phyloP scores from a whole-genome alignment of 1,139 yeast genomes.

The Kodamaea plutei region DNA sequence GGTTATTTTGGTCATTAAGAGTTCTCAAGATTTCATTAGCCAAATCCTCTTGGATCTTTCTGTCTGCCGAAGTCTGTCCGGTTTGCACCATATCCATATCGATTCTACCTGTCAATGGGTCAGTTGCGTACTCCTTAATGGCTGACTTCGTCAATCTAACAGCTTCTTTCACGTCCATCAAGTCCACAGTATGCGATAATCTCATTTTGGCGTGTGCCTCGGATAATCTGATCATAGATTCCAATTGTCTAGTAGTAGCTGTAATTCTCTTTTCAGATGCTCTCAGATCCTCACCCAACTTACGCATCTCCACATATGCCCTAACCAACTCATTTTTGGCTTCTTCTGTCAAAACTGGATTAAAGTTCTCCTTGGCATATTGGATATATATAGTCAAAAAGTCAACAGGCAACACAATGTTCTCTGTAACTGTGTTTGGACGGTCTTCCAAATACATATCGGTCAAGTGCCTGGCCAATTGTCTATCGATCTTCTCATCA shows the following conservation, averaged over 20 bases:
- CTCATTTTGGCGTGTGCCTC: slow-evolving; percentile 99
- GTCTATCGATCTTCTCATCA: slow-evolving; percentile 79
- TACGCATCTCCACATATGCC: slow-evolving; percentile 90
- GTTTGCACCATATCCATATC: slow-evolving; percentile 98
- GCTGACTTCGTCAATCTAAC: slow-evolving; percentile 90
- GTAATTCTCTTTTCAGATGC: slow-evolving; percentile 88
- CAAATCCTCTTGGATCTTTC: slow-evolving; percentile 73
- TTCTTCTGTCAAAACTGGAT: slow-evolving; percentile 72
- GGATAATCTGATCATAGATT: slow-evolving; percentile 79
- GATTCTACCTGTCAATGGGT: slow-evolving; percentile 92
- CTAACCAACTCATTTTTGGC: slow-evolving; percentile 87
- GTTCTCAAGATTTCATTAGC: slow-evolving; percentile 54
- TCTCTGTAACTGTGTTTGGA: slow-evolving; percentile 65
- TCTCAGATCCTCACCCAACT: slow-evolving; percentile 86
- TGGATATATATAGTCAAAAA: slow-evolving; percentile 84
- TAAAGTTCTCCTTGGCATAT: slow-evolving; percentile 78
- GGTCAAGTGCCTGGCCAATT: slow-evolving; percentile 85
- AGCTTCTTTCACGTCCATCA: slow-evolving; percentile 88
- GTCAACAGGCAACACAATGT: slow-evolving; percentile 78
- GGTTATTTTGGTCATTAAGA: slow-evolving; percentile 36
- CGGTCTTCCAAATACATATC: slow-evolving; percentile 87
- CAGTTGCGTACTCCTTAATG: slow-evolving; percentile 96
- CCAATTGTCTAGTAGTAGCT: slow-evolving; percentile 96
- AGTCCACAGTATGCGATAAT: slow-evolving; percentile 62
- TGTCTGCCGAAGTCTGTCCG: slow-evolving; percentile 87